Percentiles rank a stretch among this genome's conserved stretches.
phyloP scores from a whole-genome alignment of 805 yeast genomes.

The Barnettozyma vustinii region DNA sequence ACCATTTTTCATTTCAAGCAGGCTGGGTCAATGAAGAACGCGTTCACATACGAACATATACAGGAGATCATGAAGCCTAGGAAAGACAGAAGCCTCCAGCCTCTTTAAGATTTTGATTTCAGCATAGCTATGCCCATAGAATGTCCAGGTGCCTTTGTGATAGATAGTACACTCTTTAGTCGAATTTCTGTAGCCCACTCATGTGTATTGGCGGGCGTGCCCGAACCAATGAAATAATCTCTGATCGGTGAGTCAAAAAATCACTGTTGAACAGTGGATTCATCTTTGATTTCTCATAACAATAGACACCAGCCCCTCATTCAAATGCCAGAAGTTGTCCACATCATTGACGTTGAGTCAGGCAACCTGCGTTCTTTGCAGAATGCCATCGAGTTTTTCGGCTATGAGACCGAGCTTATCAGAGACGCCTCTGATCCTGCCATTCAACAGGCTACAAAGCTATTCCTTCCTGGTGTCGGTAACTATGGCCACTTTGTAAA shows the following conservation, averaged over 20 bases:
- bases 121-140: too few species aligned
- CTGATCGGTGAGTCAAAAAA: not conserved
- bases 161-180: too few species aligned
- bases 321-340: constrained; percentile 29
- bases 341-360: constrained; percentile 87
- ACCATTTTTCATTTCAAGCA: too few species aligned
- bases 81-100: too few species aligned
- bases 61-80: too few species aligned
- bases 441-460: constrained; percentile 40
- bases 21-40: too few species aligned
- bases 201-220: not conserved
- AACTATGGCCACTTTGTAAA: constrained; percentile 91
- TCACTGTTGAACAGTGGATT: not conserved
- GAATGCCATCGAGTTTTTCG: constrained; percentile 78
- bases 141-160: too few species aligned
- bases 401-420: constrained; percentile 62
- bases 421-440: constrained; percentile 52
- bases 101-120: too few species aligned
- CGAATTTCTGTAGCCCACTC: too few species aligned
- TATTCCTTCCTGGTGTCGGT: constrained; percentile 95
- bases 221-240: not conserved
- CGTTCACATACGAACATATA: too few species aligned
- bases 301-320: not conserved
- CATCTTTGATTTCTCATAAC: not conserved
- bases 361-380: constrained; percentile 88